phyloP scores from a whole-genome alignment of 1,284 basidiomycete genomes.

The Schizopora paradoxa region DNA sequence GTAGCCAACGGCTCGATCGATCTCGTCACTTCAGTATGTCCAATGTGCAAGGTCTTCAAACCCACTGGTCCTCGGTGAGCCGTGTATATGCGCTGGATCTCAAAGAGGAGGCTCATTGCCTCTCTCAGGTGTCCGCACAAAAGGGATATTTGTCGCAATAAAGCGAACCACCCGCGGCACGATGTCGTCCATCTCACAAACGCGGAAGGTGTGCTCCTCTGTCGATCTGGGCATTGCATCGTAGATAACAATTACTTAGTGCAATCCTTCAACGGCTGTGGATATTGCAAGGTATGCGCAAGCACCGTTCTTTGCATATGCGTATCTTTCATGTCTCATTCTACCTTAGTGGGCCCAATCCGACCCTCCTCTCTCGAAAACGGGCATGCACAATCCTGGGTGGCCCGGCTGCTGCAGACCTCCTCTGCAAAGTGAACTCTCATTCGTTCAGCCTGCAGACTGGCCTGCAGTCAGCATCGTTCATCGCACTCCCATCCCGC shows the following conservation, averaged over 20 bases:
- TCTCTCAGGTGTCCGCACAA: constrained; percentile 63
- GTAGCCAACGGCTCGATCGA: constrained; percentile 62
- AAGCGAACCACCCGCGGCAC: constrained; percentile 60
- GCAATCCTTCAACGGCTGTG: constrained; percentile 76
- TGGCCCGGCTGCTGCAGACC: constrained; percentile 83
- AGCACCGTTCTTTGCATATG: constrained; percentile 24
- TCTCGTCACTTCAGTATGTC: constrained; percentile 59
- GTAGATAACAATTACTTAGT: constrained; percentile 38
- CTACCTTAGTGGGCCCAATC: constrained; percentile 58
- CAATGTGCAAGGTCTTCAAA: constrained; percentile 78
- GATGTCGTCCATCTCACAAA: constrained; percentile 75
- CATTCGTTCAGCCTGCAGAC: constrained; percentile 63
- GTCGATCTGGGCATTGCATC: neutral
- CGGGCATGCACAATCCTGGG: constrained; percentile 60
- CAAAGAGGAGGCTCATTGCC: neutral
- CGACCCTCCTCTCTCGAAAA: constrained; percentile 40
- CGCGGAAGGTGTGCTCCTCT: constrained; percentile 61
- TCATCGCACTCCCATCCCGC: constrained; percentile 62
- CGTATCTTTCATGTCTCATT: constrained; percentile 25
- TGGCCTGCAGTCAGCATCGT: constrained; percentile 73
- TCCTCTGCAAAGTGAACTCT: constrained; percentile 51
- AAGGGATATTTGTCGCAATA: constrained; percentile 67
- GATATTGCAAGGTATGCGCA: constrained; percentile 70
- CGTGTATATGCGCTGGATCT: no score
- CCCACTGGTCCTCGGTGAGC: constrained; percentile 49